Base-by-base conservation (phyloP, 208 protist species). In the Wallacemonas sp. region DNA sequence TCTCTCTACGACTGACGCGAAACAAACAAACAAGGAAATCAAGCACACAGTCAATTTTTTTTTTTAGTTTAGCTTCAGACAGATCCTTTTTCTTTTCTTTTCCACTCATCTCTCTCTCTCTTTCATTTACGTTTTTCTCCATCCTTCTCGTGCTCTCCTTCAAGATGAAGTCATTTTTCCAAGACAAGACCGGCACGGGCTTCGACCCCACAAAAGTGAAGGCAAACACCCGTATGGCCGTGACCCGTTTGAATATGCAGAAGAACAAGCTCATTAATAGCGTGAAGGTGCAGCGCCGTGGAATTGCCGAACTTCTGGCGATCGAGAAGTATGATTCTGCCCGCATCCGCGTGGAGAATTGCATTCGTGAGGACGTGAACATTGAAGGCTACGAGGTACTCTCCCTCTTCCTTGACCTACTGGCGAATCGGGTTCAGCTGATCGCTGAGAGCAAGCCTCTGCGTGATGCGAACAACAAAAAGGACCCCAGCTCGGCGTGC, bases 271-370 rank as follows among this genome's bases (percentile, higher is more conserved):
- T 89, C 33, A 64, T 87, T 49, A 97, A 96, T 75, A 82, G 70
- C 66, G 84, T 96, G n/a, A 96, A 95, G 75, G 78, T 80, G 42
- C 86, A 95, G 68, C 72, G 89, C 11, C 77, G 87, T 39, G 68
- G 80, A 44, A 77, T 97, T 27, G 94, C 91, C 1, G 84, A 93
- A 66, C 77, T 96, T 22, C 80, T 97, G 19, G 80, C 83, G 1
- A 69, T 88, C 28, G 83, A 86, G 44, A 97, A 97, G 77, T 94
- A 96, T 56, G 94, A 97, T 60, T 85, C 82, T 0, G 94, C 94
- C 6, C 90, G 90, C 51, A 93, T 97, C 42, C 80, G 79, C 9
- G 90, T 96, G 1, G 93, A 97, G 75, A 80, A 78, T 58, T 88
- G 77, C 28, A 89, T 97, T 19, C 86, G 93, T 31, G 90, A 97